Conservation (phyloP, 352 stramenopile genomes). For the Phytophthora cactorum region DNA sequence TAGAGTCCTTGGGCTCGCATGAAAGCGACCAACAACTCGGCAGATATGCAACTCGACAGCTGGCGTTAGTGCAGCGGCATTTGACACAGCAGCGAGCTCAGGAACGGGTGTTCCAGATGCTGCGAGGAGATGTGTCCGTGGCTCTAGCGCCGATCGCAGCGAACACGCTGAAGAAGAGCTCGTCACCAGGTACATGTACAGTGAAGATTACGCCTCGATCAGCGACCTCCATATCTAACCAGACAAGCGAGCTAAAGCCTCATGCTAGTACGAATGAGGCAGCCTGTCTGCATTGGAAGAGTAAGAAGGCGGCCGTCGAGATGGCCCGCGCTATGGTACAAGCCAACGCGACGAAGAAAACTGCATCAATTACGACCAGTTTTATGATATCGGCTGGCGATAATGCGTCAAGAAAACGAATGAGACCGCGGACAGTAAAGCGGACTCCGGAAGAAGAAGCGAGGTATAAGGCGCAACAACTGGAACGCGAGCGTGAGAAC, state of each 20-base stretch:
- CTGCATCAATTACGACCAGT: conserved; percentile 5
- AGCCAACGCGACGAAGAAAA: conserved; percentile 23
- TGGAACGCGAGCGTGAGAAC: conserved; percentile 58
- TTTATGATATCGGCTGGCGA: conserved; percentile 60
- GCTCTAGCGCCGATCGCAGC: conserved; percentile 13
- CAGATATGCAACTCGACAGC: conserved; percentile 64
- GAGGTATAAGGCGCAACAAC: conserved; percentile 12
- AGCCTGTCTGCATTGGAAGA: conserved; percentile 34
- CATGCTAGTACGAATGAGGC: too few relatives aligned
- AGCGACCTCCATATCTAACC: neutral
- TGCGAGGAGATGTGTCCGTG: conserved; percentile 33
- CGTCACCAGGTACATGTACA: conserved; percentile 1
- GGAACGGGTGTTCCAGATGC: conserved; percentile 58
- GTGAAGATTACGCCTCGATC: conserved; percentile 15
- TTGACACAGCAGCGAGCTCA: conserved; percentile 56
- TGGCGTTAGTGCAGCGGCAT: conserved; percentile 60
- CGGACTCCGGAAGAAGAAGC: conserved; percentile 38
- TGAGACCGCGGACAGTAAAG: conserved; percentile 30
- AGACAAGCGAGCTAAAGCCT: neutral
- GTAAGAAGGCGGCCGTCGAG: conserved; percentile 41
- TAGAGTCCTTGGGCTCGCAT: conserved; percentile 40
- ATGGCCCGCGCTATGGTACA: conserved; percentile 45
- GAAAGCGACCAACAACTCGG: conserved; percentile 54
- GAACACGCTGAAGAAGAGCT: conserved; percentile 27
- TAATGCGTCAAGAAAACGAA: conserved; percentile 36